Conservation (phyloP, 768 basidiomycete species). For the Leccinum uliginosum region DNA sequence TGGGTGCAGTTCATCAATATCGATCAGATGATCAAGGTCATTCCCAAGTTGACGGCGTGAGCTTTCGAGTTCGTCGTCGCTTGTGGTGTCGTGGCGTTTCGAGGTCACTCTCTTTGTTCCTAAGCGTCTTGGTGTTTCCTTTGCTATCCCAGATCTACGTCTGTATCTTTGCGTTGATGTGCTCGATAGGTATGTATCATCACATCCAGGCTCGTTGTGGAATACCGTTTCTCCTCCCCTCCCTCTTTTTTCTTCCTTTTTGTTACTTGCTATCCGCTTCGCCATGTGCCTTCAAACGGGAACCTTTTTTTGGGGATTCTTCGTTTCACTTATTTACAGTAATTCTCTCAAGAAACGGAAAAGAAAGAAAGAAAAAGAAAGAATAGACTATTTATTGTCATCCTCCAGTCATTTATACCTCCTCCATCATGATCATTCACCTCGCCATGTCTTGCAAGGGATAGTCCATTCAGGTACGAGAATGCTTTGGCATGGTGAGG, state of each 20-base stretch:
- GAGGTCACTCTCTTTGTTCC: neutral
- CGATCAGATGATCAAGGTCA: slow-evolving; percentile 76
- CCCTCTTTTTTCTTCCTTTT: neutral
- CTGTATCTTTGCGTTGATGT: slow-evolving; percentile 1
- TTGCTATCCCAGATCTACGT: neutral
- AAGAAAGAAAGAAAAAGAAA: neutral
- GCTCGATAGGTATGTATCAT: slow-evolving; percentile 8
- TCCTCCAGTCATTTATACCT: too few relatives aligned
- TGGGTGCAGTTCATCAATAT: slow-evolving; percentile 86
- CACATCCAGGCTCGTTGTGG: neutral
- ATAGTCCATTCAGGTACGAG: neutral
- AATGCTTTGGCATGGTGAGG: neutral
- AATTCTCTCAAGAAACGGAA: neutral
- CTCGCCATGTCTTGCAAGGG: neutral
- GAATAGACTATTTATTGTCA: neutral
- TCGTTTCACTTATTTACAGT: neutral
- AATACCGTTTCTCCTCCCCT: neutral
- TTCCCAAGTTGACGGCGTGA: slow-evolving; percentile 65
- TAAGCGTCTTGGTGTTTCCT: neutral
- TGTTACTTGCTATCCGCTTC: neutral
- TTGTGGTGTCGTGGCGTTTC: neutral
- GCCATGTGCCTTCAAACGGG: neutral
- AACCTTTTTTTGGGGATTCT: neutral
- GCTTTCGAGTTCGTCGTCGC: slow-evolving; percentile 11
- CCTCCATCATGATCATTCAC: neutral